A percentile compares a stretch with the other conserved stretches of the same genome.
phyloP scores from a whole-genome alignment of 2,329 filamentous ascomycete species.

The Chaetomium strumarium region DNA sequence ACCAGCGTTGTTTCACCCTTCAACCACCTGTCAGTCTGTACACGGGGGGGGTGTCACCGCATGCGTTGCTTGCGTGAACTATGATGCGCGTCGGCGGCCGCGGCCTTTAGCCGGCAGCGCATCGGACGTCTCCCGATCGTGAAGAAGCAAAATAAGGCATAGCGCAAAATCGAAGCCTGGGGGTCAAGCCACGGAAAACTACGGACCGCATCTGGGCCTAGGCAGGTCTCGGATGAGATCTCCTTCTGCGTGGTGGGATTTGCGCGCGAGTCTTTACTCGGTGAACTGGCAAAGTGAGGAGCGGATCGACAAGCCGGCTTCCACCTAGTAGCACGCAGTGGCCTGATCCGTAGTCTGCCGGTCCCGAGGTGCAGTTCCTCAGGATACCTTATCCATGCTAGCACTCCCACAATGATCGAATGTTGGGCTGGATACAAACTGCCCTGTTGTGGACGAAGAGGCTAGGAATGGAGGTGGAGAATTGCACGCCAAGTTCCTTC shows the following conservation, averaged over 20 bases:
- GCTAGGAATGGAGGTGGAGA: not conserved
- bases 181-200: slow-evolving; percentile 3
- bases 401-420: not conserved
- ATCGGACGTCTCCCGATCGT: not conserved
- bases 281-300: not conserved
- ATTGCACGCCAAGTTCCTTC: not conserved
- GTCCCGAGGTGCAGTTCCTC: not conserved
- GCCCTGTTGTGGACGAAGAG: no score
- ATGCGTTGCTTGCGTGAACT: slow-evolving; percentile 15
- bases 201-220: slow-evolving; percentile 10
- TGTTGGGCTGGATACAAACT: not conserved
- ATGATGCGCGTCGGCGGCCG: not conserved
- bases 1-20: slow-evolving; percentile 22
- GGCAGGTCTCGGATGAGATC: slow-evolving; percentile 14
- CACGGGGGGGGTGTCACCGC: slow-evolving; percentile 3
- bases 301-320: not conserved
- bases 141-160: not conserved
- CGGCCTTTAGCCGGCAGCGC: slow-evolving; percentile 4
- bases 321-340: not conserved
- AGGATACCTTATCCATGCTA: not conserved
- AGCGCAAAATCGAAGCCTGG: not conserved
- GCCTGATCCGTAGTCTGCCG: slow-evolving; percentile 1
- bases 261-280: not conserved
- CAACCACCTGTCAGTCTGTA: slow-evolving; percentile 15
- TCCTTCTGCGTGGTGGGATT: not conserved